Conservation (phyloP, 2,329 filamentous ascomycete species). For the Xylariales sp. region DNA sequence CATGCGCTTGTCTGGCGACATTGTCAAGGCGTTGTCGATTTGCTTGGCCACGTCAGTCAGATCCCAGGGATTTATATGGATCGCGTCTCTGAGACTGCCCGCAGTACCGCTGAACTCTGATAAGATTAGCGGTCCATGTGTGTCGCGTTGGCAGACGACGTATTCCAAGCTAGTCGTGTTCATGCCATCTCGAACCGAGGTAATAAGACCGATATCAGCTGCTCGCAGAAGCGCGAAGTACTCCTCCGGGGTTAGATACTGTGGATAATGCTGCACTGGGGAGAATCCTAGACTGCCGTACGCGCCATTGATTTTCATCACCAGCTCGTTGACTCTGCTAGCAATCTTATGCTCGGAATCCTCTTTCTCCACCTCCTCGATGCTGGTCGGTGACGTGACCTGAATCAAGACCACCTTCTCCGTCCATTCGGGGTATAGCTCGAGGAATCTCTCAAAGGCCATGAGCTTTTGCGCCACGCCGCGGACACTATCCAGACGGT, state of each 20-base stretch:
- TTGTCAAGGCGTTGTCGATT: slow-evolving; percentile 76
- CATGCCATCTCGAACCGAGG: slow-evolving; percentile 94
- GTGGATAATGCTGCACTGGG: slow-evolving; percentile 90
- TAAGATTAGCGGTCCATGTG: slow-evolving; percentile 81
- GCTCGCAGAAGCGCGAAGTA: slow-evolving; percentile 92
- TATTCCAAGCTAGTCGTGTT: slow-evolving; percentile 97
- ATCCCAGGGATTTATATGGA: slow-evolving; percentile 97
- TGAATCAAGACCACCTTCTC: slow-evolving; percentile 92
- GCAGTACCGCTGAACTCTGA: slow-evolving; percentile 97
- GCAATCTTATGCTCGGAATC: slow-evolving; percentile 75
- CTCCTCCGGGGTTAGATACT: slow-evolving; percentile 84
- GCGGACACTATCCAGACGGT: slow-evolving; percentile 87
- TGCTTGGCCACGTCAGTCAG: slow-evolving; percentile 76
- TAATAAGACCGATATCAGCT: slow-evolving; percentile 89
- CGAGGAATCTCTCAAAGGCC: slow-evolving; percentile 88
- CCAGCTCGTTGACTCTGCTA: slow-evolving; percentile 84
- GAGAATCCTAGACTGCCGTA: slow-evolving; percentile 86
- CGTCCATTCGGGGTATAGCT: slow-evolving; percentile 85
- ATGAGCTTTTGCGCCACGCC: slow-evolving; percentile 95
- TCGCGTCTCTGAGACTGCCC: slow-evolving; percentile 76
- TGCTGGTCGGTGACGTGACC: slow-evolving; percentile 81
- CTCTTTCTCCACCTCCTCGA: slow-evolving; percentile 76
- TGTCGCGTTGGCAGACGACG: slow-evolving; percentile 83
- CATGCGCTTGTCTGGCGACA: slow-evolving; percentile 62
- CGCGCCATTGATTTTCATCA: slow-evolving; percentile 84